Percentiles rank a stretch among this genome's conserved stretches.
Evolutionary conservation across 2,329 filamentous ascomycete species (phyloP).

Genomic region (Rutstroemia sp.): DNA sequence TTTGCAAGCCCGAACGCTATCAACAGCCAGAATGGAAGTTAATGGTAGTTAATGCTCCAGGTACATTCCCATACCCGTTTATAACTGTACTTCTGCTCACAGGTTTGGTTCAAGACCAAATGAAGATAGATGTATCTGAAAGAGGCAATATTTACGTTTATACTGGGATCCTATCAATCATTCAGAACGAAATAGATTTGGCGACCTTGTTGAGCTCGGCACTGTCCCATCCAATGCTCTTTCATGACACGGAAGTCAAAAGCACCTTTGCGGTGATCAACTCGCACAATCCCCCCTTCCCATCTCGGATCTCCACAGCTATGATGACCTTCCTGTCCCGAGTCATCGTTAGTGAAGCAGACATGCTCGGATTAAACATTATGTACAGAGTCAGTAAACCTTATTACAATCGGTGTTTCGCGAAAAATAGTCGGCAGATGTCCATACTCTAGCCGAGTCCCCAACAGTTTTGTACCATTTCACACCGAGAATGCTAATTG

Average conservation of each 20-base stretch:
- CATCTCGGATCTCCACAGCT: too few species aligned
- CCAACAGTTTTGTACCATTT: too few species aligned
- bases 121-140: not conserved
- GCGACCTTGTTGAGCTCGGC: not conserved
- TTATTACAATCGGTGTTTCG: too few species aligned
- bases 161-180: not conserved
- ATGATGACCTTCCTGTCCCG: too few species aligned
- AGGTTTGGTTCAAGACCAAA: not conserved
- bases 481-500: not conserved
- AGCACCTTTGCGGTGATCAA: not conserved
- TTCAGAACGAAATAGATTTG: not conserved
- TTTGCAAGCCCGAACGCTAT: not conserved
- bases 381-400: too few species aligned
- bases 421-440: not conserved
- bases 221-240: not conserved
- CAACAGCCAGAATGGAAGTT: not conserved
- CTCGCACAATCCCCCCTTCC: too few species aligned
- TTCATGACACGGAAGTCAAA: not conserved
- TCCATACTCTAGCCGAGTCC: not conserved
- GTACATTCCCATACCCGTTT: not conserved
- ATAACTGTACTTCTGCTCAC: not conserved
- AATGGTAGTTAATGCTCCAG: not conserved
- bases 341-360: too few species aligned
- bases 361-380: too few species aligned
- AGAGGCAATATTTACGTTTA: not conserved